Conservation (phyloP, 148 eudicot genomes). For the Vaccinium darrowii region DNA sequence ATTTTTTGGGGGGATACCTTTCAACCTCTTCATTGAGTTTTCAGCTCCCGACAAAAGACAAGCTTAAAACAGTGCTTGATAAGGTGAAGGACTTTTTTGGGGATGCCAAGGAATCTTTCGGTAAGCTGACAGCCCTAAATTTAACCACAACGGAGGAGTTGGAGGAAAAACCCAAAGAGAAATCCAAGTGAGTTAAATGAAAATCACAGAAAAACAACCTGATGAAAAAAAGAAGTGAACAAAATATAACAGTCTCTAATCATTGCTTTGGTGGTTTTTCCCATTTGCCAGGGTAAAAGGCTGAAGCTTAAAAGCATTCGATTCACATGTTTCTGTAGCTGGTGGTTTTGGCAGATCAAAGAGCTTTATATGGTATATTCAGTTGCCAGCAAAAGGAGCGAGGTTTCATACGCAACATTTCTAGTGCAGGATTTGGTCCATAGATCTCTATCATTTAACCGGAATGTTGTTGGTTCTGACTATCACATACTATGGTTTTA, state of each 20-base stretch:
- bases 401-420: slow-evolving; percentile 1
- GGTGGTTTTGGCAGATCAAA: slow-evolving; percentile 5
- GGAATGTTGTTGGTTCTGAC: neutral
- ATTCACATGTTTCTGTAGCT: neutral
- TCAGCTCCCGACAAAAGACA: slow-evolving; percentile 79
- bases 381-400: slow-evolving; percentile 7
- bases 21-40: neutral
- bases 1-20: neutral
- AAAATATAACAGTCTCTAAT: neutral
- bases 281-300: slow-evolving; percentile 31
- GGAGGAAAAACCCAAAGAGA: slow-evolving; percentile 47
- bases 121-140: slow-evolving; percentile 62
- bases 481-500: neutral
- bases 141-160: slow-evolving; percentile 38
- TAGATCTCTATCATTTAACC: neutral
- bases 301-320: slow-evolving; percentile 21
- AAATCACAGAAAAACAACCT: too few species aligned
- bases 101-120: slow-evolving; percentile 86
- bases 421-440: slow-evolving; percentile 11
- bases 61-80: slow-evolving; percentile 88
- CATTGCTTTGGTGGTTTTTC: neutral
- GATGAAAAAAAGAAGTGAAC: neutral
- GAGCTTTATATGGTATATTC: slow-evolving; percentile 2
- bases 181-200: slow-evolving; percentile 43
- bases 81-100: slow-evolving; percentile 91